phyloP scores from a whole-genome alignment of 108 stramenopile genomes.

The Nitzschia inconspicua region DNA sequence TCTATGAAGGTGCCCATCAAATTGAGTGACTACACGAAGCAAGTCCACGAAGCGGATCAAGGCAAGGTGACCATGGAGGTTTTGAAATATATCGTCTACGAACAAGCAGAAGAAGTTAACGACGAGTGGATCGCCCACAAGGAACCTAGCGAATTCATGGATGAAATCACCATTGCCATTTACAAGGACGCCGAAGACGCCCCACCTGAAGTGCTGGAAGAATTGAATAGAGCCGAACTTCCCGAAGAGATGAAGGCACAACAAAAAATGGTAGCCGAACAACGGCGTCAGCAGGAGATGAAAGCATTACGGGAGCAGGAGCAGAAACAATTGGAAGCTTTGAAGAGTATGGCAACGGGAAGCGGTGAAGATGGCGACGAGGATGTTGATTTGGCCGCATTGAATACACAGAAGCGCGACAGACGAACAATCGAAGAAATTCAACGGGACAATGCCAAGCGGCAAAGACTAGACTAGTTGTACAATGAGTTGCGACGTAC shows the following conservation, averaged over 20 bases:
- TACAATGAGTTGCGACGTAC: too few relatives aligned
- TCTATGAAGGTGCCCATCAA: slow-evolving; percentile 26
- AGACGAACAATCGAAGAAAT: slow-evolving; percentile 82
- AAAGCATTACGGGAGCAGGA: slow-evolving; percentile 45
- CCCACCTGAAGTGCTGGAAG: slow-evolving; percentile 74
- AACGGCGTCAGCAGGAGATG: slow-evolving; percentile 35
- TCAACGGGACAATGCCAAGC: slow-evolving; percentile 49
- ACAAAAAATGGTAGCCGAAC: slow-evolving; percentile 55
- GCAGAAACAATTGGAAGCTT: slow-evolving; percentile 6
- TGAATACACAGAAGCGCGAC: slow-evolving; percentile 84
- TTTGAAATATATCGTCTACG: slow-evolving; percentile 80
- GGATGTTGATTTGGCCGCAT: slow-evolving; percentile 42
- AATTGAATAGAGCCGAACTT: slow-evolving; percentile 74
- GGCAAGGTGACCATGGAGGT: slow-evolving; percentile 79
- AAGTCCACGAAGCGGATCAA: slow-evolving; percentile 34
- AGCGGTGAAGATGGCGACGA: slow-evolving; percentile 13
- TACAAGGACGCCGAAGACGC: slow-evolving; percentile 81
- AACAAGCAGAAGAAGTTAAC: slow-evolving; percentile 83
- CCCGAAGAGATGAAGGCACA: slow-evolving; percentile 78
- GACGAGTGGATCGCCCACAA: slow-evolving; percentile 85
- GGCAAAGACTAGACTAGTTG: slow-evolving; percentile 7
- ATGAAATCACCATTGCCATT: slow-evolving; percentile 66
- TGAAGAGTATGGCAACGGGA: background rate
- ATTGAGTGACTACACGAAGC: slow-evolving; percentile 12
- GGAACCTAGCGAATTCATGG: slow-evolving; percentile 79